Percentiles rank a stretch among this genome's conserved stretches.
Conservation (phyloP, 1,284 basidiomycete species). For the Afroboletus lepidellus region DNA sequence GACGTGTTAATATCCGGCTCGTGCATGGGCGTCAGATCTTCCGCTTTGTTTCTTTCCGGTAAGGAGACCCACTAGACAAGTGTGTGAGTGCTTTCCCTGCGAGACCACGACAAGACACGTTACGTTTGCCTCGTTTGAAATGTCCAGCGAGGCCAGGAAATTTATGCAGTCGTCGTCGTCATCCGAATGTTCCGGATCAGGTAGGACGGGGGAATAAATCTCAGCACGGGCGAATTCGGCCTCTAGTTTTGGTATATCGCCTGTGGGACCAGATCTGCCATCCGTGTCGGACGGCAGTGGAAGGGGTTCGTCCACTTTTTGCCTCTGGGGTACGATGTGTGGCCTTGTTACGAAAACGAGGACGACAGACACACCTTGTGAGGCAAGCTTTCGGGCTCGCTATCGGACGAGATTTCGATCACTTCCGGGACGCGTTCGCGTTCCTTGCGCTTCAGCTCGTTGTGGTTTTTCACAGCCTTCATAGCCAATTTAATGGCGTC, state of each 20-base stretch:
- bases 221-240: background rate
- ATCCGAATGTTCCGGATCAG: constrained; percentile 3
- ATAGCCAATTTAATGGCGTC: constrained; percentile 19
- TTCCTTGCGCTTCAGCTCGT: constrained; percentile 27
- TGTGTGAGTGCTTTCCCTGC: constrained; percentile 4
- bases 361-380: constrained; percentile 25
- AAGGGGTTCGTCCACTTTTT: constrained; percentile 8
- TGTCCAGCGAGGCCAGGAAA: constrained; percentile 27
- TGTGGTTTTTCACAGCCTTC: constrained; percentile 5
- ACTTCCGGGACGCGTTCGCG: constrained; percentile 11
- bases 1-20: background rate
- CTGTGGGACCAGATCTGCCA: background rate
- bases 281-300: background rate
- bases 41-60: constrained; percentile 32
- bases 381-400: constrained; percentile 25
- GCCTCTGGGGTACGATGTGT: constrained; percentile 18
- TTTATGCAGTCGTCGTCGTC: constrained; percentile 25
- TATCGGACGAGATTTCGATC: constrained; percentile 33
- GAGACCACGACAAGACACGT: background rate
- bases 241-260: constrained; percentile 7
- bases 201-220: background rate
- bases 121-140: constrained; percentile 33
- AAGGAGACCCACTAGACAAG: constrained; percentile 24
- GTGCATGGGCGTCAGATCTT: constrained; percentile 29
- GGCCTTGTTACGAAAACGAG: background rate